phyloP scores from a whole-genome alignment of 2,329 filamentous ascomycete species.

The Diaporthe nobilis region DNA sequence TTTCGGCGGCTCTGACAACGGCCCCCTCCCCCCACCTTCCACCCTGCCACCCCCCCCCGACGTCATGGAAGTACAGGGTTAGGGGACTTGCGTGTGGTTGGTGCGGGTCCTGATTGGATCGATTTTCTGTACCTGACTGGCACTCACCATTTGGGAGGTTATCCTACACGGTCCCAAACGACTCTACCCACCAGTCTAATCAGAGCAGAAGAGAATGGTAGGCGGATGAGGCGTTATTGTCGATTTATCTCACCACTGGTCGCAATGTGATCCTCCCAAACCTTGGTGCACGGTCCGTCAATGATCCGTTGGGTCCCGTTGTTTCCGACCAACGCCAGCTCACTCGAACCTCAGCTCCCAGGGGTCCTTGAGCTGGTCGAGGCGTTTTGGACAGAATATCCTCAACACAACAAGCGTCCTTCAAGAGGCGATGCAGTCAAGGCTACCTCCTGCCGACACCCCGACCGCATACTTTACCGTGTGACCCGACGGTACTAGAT shows the following conservation, averaged over 20 bases:
- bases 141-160: neutral
- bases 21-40: too few relatives aligned
- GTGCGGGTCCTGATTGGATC: neutral
- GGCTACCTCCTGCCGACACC: neutral
- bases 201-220: neutral
- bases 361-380: neutral
- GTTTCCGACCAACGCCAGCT: conserved; percentile 25
- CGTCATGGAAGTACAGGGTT: neutral
- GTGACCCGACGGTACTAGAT: neutral
- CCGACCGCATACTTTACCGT: neutral
- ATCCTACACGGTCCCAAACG: neutral
- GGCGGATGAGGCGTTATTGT: neutral
- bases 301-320: conserved; percentile 25
- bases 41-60: too few relatives aligned
- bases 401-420: neutral
- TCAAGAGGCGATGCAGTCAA: neutral
- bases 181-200: neutral
- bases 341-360: conserved; percentile 2
- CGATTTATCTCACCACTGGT: neutral
- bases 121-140: neutral
- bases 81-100: neutral
- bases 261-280: conserved; percentile 5
- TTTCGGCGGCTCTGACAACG: too few relatives aligned
- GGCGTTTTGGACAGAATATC: neutral
- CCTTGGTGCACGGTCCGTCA: conserved; percentile 32